Conservation (phyloP, 176 grass and related monocot species). For the Triticum urartu region DNA sequence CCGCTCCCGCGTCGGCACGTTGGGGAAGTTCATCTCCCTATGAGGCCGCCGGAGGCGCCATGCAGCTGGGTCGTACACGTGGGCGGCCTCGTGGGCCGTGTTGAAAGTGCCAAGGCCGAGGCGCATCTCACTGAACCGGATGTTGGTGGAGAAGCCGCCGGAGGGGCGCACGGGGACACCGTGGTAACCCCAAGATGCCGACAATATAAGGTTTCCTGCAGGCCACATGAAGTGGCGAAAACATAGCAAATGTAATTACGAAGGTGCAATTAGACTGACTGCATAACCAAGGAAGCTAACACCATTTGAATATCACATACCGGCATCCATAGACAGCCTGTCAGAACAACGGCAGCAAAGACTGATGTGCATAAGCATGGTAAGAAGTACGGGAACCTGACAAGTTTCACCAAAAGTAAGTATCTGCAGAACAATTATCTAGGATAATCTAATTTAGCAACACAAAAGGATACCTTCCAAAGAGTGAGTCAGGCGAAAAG, state of each 20-base stretch:
- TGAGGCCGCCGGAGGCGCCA: too few relatives aligned
- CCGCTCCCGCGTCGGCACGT: too few relatives aligned
- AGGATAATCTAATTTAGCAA: constrained; percentile 2
- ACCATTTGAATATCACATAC: constrained; percentile 45
- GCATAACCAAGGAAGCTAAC: not conserved
- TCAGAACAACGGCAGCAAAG: constrained; percentile 62
- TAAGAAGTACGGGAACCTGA: constrained; percentile 89
- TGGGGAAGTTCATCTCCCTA: too few relatives aligned
- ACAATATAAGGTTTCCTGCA: not conserved
- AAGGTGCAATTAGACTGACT: not conserved
- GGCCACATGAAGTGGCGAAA: not conserved
- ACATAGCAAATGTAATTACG: not conserved
- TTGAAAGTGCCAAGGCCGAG: too few relatives aligned
- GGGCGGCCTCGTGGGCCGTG: too few relatives aligned
- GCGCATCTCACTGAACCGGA: too few relatives aligned
- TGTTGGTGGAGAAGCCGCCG: too few relatives aligned
- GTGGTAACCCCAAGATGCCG: not conserved
- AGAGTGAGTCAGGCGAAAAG: constrained; percentile 75
- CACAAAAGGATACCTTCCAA: constrained; percentile 57
- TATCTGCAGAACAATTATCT: not conserved
- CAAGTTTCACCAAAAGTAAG: constrained; percentile 27
- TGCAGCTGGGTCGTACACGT: too few relatives aligned
- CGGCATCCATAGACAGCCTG: constrained; percentile 88
- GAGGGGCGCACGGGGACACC: too few relatives aligned
- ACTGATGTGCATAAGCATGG: constrained; percentile 75